Evolutionary conservation across 345 rosid genomes (phyloP), one percentile per base, ranked within the genome.

Genomic region (Citrus australasica): DNA sequence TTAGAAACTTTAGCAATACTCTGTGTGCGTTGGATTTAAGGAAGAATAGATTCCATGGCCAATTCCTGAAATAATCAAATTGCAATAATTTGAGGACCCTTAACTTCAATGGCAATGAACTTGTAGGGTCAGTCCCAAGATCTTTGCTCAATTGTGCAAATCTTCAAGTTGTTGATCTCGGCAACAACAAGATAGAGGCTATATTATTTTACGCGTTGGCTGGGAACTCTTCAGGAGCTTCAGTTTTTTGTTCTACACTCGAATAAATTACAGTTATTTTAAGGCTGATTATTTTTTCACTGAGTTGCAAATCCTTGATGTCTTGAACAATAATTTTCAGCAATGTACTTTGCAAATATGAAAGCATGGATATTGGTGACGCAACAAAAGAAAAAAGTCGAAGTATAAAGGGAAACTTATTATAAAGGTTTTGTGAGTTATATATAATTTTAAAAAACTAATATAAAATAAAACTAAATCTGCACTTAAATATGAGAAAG

Each of bases 141-240:
- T 53, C 81, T 27, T 33, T 81, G 55, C 28, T 37, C 3, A 73
- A 81, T 38, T 83, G 86, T 40, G 67, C 32, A n/a, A 51, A 55
- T 3, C 46, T 85, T 77, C 10, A 10, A 25, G 1, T 4, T 5
- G 63, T 85, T 2, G 56, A 79, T 9, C 11, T 32, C 35, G 35
- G 35, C 35, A 32, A 32, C 35, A 32, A 32, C 64, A 21, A 8
- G 24, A 70, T 81, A 16, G 80, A n/a, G 2, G 78, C 74, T 69
- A 35, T 35, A 40, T 40, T 40, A 40, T 4, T 85, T 83, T 33
- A 82, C 79, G 0, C 13, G 40, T 14, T 83, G 81, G 72, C 63
- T 81, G 73, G 67, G 60, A 38, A 48, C 27, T 0, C 79, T 46
- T 46, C 78, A 78, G 28, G 42, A 32, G 14, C 68, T 82, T 1